Conservation (phyloP, 805 yeast species). For the Ogataea saltuana region DNA sequence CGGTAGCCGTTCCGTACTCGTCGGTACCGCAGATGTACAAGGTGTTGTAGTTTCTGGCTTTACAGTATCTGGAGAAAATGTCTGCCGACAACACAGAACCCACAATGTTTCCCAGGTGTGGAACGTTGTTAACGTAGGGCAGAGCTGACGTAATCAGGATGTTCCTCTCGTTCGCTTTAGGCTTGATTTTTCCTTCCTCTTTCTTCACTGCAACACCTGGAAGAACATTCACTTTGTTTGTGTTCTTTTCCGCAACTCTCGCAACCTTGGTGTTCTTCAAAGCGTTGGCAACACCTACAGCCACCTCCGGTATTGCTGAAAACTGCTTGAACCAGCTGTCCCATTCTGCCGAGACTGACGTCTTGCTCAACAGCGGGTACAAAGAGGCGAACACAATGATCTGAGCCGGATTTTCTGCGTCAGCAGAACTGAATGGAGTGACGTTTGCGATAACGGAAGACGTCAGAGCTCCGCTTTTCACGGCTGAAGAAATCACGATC, state of each 20-base stretch:
- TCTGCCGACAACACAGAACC: conserved; percentile 96
- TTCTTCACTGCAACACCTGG: conserved; percentile 20
- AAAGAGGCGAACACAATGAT: conserved; percentile 60
- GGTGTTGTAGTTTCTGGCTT: conserved; percentile 84
- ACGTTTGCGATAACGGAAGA: conserved; percentile 11
- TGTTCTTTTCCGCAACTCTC: conserved; percentile 43
- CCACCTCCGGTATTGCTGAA: conserved; percentile 39
- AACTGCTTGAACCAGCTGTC: conserved; percentile 46
- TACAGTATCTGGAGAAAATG: conserved; percentile 86
- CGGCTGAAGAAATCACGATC: conserved; percentile 41
- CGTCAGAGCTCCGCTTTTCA: conserved; percentile 39
- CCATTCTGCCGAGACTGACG: conserved; percentile 15
- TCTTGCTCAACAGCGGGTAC: conserved; percentile 43
- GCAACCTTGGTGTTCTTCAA: conserved; percentile 44
- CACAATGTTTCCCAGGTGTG: conserved; percentile 95
- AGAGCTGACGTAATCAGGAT: conserved; percentile 91
- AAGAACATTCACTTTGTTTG: conserved; percentile 36
- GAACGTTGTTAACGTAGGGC: conserved; percentile 97
- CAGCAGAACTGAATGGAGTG: conserved; percentile 27
- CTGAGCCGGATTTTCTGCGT: conserved; percentile 47
- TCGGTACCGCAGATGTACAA: conserved; percentile 95
- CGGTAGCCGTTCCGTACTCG: conserved; percentile 99
- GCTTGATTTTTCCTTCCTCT: conserved; percentile 49
- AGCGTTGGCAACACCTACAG: conserved; percentile 49
- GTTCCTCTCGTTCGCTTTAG: conserved; percentile 73